Conservation (phyloP, 225 moss, liverwort and hornwort species). For the Asterella californica region DNA sequence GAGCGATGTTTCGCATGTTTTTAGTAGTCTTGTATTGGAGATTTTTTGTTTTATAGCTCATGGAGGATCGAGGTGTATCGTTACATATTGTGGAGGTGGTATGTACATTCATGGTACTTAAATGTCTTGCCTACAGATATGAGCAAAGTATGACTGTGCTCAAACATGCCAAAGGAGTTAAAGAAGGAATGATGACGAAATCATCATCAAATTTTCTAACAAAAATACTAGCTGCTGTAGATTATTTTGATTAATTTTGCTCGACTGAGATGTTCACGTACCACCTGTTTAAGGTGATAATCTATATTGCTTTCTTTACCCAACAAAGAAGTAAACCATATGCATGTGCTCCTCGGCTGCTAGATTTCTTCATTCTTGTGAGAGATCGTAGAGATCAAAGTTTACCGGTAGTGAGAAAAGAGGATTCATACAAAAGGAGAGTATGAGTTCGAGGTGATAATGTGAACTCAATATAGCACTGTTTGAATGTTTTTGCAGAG, state of each 20-base stretch:
- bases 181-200: constrained; percentile 81
- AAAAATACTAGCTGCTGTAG: background rate
- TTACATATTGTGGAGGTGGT: too few species aligned
- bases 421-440: background rate
- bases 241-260: too few species aligned
- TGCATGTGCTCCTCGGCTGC: background rate
- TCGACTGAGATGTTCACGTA: too few species aligned
- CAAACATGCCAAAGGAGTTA: constrained; percentile 76
- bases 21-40: too few species aligned
- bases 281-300: too few species aligned
- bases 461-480: too few species aligned
- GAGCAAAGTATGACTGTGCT: constrained; percentile 86
- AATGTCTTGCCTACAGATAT: constrained; percentile 45
- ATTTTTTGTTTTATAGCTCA: background rate
- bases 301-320: background rate
- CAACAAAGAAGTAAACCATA: background rate
- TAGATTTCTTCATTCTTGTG: background rate
- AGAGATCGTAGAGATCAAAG: background rate
- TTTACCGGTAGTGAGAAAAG: background rate
- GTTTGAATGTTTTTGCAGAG: too few species aligned
- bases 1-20: background rate
- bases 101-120: background rate
- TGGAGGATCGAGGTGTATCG: background rate
- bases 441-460: background rate
- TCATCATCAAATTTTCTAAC: constrained; percentile 50